These are phyloP conservation scores for Daldinia decipiens DNA, from an alignment of 495 filamentous ascomycete species.

Conservation along the genomic window DNA sequence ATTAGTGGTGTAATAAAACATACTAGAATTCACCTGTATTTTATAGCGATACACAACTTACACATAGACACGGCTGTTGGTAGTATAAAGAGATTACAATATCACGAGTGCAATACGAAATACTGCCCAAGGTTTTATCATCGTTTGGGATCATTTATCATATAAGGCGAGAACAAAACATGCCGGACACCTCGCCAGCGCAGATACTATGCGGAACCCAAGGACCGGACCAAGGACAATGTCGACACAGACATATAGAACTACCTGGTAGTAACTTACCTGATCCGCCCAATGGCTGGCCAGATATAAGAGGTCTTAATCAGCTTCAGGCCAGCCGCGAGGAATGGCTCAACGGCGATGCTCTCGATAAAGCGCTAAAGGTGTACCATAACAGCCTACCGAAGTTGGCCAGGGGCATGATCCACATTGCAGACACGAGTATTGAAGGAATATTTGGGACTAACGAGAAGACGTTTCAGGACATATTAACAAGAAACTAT, in stretches of 20 bases:
- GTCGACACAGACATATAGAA: conserved; percentile 25
- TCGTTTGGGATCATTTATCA: neutral
- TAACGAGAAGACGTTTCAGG: neutral
- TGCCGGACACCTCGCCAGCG: conserved; percentile 2
- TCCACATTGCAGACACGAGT: conserved; percentile 16
- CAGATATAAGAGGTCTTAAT: conserved; percentile 38
- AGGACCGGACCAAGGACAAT: conserved; percentile 5
- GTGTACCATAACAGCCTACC: conserved; percentile 24
- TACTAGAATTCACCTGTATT: neutral
- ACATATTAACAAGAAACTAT: neutral
- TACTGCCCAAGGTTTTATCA: neutral
- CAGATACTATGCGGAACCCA: conserved; percentile 15
- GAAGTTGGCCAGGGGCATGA: neutral
- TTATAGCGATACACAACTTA: neutral
- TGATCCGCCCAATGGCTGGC: conserved; percentile 8
- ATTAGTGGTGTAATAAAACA: neutral
- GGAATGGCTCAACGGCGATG: conserved; percentile 25
- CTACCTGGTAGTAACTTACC: conserved; percentile 1
- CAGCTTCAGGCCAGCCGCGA: conserved; percentile 32
- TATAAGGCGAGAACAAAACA: neutral
- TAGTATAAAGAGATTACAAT: neutral
- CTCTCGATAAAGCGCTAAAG: conserved; percentile 36
- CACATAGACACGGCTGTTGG: neutral
- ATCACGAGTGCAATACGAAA: neutral
- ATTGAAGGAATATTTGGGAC: conserved; percentile 18